Evolutionary conservation across 2,329 filamentous ascomycete genomes (phyloP).

Genomic region (Cladophialophora yegresii): DNA sequence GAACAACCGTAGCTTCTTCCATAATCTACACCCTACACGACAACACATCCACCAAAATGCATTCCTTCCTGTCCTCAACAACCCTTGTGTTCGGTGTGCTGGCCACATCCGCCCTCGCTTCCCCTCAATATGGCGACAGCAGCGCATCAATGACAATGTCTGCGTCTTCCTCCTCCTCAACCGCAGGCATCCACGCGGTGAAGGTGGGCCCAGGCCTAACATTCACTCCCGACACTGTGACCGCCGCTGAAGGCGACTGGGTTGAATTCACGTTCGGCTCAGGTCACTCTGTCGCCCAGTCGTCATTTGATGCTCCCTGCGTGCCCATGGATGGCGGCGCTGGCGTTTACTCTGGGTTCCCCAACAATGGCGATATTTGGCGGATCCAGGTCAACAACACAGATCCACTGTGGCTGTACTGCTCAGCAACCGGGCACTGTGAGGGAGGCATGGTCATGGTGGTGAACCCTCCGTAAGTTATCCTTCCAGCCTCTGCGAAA

Average conservation of each 20-base stretch:
- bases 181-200: constrained; percentile 27
- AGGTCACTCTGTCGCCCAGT: constrained; percentile 55
- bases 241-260: constrained; percentile 51
- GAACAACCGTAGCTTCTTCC: not conserved
- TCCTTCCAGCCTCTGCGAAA: not conserved
- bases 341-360: constrained; percentile 53
- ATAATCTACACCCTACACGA: not conserved
- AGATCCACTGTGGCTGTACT: constrained; percentile 56
- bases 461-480: constrained; percentile 50
- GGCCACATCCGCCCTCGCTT: constrained; percentile 29
- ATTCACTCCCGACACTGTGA: constrained; percentile 51
- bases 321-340: constrained; percentile 43
- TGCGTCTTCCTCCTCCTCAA: constrained; percentile 14
- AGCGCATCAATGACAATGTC: constrained; percentile 4
- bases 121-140: constrained; percentile 28
- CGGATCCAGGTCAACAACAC: constrained; percentile 51
- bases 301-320: constrained; percentile 55
- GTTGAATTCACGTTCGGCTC: constrained; percentile 58
- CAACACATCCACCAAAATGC: constrained; percentile 20
- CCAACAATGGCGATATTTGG: constrained; percentile 41
- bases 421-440: constrained; percentile 54
- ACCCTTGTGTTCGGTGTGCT: constrained; percentile 28
- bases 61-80: constrained; percentile 25
- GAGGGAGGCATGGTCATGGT: constrained; percentile 55
- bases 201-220: constrained; percentile 40